Conservation (phyloP, 371 early-diverging fungal genomes). For the Mucor ambiguus region DNA sequence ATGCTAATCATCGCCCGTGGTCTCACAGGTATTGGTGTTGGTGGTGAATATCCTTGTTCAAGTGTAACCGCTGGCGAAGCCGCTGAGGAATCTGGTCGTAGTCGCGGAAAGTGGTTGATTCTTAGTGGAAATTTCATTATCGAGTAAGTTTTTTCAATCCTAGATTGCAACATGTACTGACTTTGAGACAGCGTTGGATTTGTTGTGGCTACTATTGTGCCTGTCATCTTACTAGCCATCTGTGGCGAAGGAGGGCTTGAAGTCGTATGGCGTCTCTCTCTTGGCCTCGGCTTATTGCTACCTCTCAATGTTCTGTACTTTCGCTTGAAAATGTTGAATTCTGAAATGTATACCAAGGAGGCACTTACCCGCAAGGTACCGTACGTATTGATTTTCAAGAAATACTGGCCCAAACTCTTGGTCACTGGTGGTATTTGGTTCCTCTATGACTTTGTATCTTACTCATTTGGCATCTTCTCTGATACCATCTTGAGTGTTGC, state of each 20-base stretch:
- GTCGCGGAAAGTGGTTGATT: slow-evolving; percentile 53
- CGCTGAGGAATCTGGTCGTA: slow-evolving; percentile 54
- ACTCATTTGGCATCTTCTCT: slow-evolving; percentile 59
- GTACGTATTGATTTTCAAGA: slow-evolving; percentile 53
- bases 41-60: slow-evolving; percentile 58
- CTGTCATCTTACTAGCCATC: slow-evolving; percentile 49
- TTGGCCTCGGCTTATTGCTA: slow-evolving; percentile 53
- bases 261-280: slow-evolving; percentile 51
- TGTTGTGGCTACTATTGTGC: slow-evolving; percentile 51
- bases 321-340: slow-evolving; percentile 59
- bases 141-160: neutral
- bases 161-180: slow-evolving; percentile 16
- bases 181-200: slow-evolving; percentile 49
- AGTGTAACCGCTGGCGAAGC: slow-evolving; percentile 60
- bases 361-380: slow-evolving; percentile 55
- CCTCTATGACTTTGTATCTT: slow-evolving; percentile 62
- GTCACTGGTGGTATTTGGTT: slow-evolving; percentile 64
- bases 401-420: slow-evolving; percentile 58
- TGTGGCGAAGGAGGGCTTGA: slow-evolving; percentile 38
- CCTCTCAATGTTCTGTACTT: slow-evolving; percentile 57
- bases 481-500: slow-evolving; percentile 33
- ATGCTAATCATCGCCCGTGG: slow-evolving; percentile 59
- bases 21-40: slow-evolving; percentile 51
- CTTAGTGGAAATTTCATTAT: slow-evolving; percentile 50
- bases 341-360: slow-evolving; percentile 48